Conservation (phyloP, 2,329 filamentous ascomycete genomes). For the Exophiala viscosa region DNA sequence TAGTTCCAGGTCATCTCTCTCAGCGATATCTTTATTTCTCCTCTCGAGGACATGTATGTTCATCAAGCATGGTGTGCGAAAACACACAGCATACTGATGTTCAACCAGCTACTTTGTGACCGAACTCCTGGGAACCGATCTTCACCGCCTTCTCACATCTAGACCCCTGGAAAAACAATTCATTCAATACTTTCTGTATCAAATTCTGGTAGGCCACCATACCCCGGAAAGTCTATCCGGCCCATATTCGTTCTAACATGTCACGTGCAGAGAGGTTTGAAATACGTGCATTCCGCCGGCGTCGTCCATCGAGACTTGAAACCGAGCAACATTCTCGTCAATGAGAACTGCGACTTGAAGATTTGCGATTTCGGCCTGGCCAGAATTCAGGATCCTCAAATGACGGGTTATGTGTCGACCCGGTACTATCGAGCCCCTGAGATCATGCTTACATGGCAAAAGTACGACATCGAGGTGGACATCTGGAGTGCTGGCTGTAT, state of each 20-base stretch:
- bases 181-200: slow-evolving; percentile 99
- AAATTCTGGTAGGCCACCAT: slow-evolving; percentile 74
- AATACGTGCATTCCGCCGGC: slow-evolving; percentile 98
- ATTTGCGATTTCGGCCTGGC: slow-evolving; percentile 98
- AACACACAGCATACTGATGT: slow-evolving; percentile 16
- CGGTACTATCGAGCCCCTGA: slow-evolving; percentile 98
- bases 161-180: slow-evolving; percentile 98
- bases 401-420: slow-evolving; percentile 98
- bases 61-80: slow-evolving; percentile 16
- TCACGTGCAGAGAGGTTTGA: slow-evolving; percentile 73
- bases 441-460: slow-evolving; percentile 99
- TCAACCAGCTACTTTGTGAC: slow-evolving; percentile 85
- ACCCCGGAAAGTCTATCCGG: slow-evolving; percentile 2
- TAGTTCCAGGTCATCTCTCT: slow-evolving; percentile 79
- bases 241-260: slow-evolving; percentile 13
- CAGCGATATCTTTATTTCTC: slow-evolving; percentile 99
- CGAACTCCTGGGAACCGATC: slow-evolving; percentile 91
- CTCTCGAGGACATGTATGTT: slow-evolving; percentile 91
- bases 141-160: slow-evolving; percentile 92
- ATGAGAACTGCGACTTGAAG: slow-evolving; percentile 99
- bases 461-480: slow-evolving; percentile 98
- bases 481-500: slow-evolving; percentile 99
- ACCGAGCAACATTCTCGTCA: slow-evolving; percentile 98
- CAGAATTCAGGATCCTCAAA: slow-evolving; percentile 96
- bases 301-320: slow-evolving; percentile 97